Base-by-base conservation (phyloP, 495 filamentous ascomycete genomes). In the Bryoglossum gracile region DNA sequence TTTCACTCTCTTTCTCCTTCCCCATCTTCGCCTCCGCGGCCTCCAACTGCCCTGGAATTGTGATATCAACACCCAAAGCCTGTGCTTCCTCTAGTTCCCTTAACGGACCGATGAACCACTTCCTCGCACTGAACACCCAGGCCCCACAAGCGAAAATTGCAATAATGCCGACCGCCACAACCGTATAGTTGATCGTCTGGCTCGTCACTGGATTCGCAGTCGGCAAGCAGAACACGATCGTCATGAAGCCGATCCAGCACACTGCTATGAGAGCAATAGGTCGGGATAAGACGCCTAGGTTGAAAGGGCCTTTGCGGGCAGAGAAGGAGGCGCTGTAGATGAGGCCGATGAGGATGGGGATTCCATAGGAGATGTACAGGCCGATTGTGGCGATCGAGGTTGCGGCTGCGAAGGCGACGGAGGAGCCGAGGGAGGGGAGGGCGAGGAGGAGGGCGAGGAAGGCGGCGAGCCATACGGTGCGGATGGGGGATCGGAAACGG, bases 381-480 rank as follows among this genome's bases (percentile, higher is more conserved):
- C 79, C 74, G 39, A 85, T 84, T 11, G 82, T 83, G 8, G 75
- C 77, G 40, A 83, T 77, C 9, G 67, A 75, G 8, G 77, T 83
- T 34, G 74, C 81, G 10, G 76, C 81, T 24, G 69, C 64, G 61
- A 78, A 86, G 19, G 77, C 81, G 11, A 82, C 80, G 0, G 63
- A 62, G 5, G 70, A 76, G 10, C 81, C 81, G 0, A 84, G 71
- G 8, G 73, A 78, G 14, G 80, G 79, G 16, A 83, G 66, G 0
- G 76, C 72, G 0, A 84, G 68, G 45, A 75, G 63, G 62, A 81
- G 81, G 36, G 77, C 66, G 10, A 82, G 65, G 16, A 72, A 64
- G 3, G 75, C 73, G 0, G 75, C 77, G 3, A 83, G 62, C 62
- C 71, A 78, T 42, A 83, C 65, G 13, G 80, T 78, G 23, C 69